A percentile compares a stretch with the other conserved stretches of the same genome.
These are phyloP conservation scores for Diaporthe citriasiana DNA, from an alignment of 2,329 filamentous ascomycete genomes.

Conservation along the genomic window DNA sequence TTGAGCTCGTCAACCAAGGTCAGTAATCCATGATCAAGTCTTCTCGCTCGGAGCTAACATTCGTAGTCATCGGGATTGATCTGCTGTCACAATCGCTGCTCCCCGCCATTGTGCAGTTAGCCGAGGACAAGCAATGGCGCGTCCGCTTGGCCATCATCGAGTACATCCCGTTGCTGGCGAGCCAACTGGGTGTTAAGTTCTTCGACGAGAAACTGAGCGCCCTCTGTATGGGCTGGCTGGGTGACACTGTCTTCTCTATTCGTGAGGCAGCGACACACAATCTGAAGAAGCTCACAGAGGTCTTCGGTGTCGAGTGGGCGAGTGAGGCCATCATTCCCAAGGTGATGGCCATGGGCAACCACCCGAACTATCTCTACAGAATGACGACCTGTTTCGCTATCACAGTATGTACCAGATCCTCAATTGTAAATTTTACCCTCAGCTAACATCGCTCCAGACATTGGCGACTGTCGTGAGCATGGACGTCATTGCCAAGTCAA, in stretches of 20 bases:
- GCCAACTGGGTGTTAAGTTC: conserved; percentile 95
- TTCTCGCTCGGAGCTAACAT: conserved; percentile 17
- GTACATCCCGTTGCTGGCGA: conserved; percentile 96
- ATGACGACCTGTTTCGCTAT: conserved; percentile 99
- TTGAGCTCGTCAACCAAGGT: conserved; percentile 98
- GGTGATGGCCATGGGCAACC: conserved; percentile 97
- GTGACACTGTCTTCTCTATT: conserved; percentile 98
- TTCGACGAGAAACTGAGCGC: conserved; percentile 97
- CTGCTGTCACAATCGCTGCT: conserved; percentile 95
- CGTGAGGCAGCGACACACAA: conserved; percentile 97
- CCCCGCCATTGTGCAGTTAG: conserved; percentile 95
- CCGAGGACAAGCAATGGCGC: conserved; percentile 99
- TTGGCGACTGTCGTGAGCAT: conserved; percentile 93
- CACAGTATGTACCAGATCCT: conserved; percentile 75
- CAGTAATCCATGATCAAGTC: conserved; percentile 47
- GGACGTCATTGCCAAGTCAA: conserved; percentile 91
- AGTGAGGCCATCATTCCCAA: conserved; percentile 98
- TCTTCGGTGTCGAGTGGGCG: conserved; percentile 98
- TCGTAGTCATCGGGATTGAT: conserved; percentile 91
- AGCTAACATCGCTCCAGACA: conserved; percentile 70
- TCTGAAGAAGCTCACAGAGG: conserved; percentile 97
- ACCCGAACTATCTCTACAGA: conserved; percentile 98
- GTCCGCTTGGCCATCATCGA: conserved; percentile 98
- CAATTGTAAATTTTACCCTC: conserved; percentile 47
- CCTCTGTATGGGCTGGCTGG: conserved; percentile 98